A percentile compares a stretch with the other conserved stretches of the same genome.
Evolutionary conservation across 2,329 filamentous ascomycete species (phyloP).

Genomic region (Helicocarpus griseus): DNA sequence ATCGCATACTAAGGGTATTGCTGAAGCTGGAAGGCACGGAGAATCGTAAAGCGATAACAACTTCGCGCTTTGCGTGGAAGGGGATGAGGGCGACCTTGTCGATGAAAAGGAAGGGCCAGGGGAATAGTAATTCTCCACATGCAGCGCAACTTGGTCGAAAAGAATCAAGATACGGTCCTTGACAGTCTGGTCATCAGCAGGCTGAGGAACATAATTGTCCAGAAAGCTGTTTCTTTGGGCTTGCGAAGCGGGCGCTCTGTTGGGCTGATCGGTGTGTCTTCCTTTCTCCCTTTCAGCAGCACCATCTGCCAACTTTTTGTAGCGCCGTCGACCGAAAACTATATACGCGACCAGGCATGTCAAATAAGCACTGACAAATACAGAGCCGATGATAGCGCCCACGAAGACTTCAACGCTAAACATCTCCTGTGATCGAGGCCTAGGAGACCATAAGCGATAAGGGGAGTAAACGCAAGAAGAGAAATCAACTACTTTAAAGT

Average conservation of each 20-base stretch:
- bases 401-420: slow-evolving; percentile 9
- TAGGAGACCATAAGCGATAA: no score
- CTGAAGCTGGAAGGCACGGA: slow-evolving; percentile 10
- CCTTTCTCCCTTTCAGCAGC: background rate
- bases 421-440: no score
- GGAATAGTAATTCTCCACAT: slow-evolving; percentile 30
- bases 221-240: no score
- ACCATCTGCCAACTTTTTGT: background rate
- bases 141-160: slow-evolving; percentile 25
- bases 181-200: slow-evolving; percentile 23
- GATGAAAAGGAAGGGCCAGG: no score
- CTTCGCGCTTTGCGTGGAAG: no score
- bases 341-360: slow-evolving; percentile 15
- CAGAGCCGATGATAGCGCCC: slow-evolving; percentile 19
- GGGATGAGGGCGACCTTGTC: no score
- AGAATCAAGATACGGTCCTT: slow-evolving; percentile 18
- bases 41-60: slow-evolving; percentile 15
- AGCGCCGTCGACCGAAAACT: slow-evolving; percentile 13
- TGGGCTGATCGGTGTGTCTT: background rate
- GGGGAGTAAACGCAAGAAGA: no score
- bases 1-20: slow-evolving; percentile 12
- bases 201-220: slow-evolving; percentile 17
- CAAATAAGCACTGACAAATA: slow-evolving; percentile 16
- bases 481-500: no score
- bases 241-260: no score